Base-by-base conservation (phyloP, 208 protist species). In the Blastocrithidia nonstop region DNA sequence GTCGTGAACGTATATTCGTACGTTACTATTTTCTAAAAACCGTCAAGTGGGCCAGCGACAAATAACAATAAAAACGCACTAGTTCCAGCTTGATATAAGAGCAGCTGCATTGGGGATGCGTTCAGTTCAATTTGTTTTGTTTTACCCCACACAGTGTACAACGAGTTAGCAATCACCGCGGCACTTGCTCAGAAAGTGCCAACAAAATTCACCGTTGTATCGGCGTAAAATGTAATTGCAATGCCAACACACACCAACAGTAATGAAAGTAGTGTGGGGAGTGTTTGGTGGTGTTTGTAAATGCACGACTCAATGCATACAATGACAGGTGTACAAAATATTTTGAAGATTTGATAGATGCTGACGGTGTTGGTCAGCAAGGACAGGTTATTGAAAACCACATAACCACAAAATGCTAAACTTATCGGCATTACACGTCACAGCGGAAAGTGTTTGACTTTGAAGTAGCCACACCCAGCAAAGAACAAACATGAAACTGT, bases 121-220 rank as follows among this genome's bases (percentile, higher is more conserved):
- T 60, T 57, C 22, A 93, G 56, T 48, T 95, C 84, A 26, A 60
- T 50, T 58, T 94, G 85, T 57, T 92, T 93, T 46, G 67, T 77
- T 40, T 80, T 81, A 8, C 75, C 80, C 83, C 82, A 95, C 26
- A 95, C 77, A 6, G 81, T 90, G 60, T 95, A 95, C 9, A 94
- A 48, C 6, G 83, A 82, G 58, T 88, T 94, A 16, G 66, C 33
- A 4, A 88, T 4, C 7, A 93, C 66, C 16, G 85, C 82, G 0
- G 82, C 36, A 3, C 55, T 11, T 0, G 71, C 77, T 51, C 68
- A 90, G 26, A 90, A 19, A 2, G 45, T 55, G 20, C 88, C 88
- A 0, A 64, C 42, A 1, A 64, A 24, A 27, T 74, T 90, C 1
- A 92, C 45, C 8, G 66, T 42, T 11, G 71, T 38, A 40, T 93